These are phyloP conservation scores for Betula pendula DNA, from an alignment of 306 rosid species.

Conservation along the genomic window DNA sequence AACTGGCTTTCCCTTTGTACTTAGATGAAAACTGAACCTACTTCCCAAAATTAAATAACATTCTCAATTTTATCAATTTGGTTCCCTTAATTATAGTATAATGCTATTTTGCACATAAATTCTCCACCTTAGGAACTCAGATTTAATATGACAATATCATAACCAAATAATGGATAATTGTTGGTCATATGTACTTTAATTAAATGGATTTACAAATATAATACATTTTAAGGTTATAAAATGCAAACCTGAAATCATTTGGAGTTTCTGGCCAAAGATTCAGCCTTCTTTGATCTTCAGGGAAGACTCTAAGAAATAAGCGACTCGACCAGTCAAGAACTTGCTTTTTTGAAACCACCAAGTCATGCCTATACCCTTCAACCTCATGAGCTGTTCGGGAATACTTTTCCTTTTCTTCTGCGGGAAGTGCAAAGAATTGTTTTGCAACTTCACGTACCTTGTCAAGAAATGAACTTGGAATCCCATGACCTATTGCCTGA, in stretches of 20 bases:
- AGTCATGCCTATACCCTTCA: conserved; percentile 59
- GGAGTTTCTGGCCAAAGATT: conserved; percentile 65
- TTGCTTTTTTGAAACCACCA: conserved; percentile 46
- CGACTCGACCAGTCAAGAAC: conserved; percentile 55
- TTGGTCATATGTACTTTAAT: too few species aligned
- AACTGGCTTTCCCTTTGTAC: too few species aligned
- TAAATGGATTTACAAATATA: too few species aligned
- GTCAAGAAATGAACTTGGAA: conserved; percentile 52
- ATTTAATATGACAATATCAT: too few species aligned
- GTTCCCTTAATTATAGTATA: too few species aligned
- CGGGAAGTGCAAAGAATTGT: conserved; percentile 58
- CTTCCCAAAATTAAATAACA: too few species aligned
- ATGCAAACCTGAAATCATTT: conserved; percentile 40
- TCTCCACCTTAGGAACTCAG: too few species aligned
- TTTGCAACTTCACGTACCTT: conserved; percentile 52
- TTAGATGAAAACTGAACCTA: too few species aligned
- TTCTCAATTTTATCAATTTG: too few species aligned
- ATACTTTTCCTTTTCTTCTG: conserved; percentile 58
- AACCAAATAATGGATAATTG: too few species aligned
- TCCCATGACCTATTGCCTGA: conserved; percentile 71
- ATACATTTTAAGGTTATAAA: too few species aligned
- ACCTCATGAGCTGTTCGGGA: conserved; percentile 32
- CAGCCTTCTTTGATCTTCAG: conserved; percentile 35
- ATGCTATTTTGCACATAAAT: too few species aligned
- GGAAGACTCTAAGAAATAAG: conserved; percentile 31